phyloP scores from a whole-genome alignment of 345 rosid genomes.

The Pugionium dolabratum region DNA sequence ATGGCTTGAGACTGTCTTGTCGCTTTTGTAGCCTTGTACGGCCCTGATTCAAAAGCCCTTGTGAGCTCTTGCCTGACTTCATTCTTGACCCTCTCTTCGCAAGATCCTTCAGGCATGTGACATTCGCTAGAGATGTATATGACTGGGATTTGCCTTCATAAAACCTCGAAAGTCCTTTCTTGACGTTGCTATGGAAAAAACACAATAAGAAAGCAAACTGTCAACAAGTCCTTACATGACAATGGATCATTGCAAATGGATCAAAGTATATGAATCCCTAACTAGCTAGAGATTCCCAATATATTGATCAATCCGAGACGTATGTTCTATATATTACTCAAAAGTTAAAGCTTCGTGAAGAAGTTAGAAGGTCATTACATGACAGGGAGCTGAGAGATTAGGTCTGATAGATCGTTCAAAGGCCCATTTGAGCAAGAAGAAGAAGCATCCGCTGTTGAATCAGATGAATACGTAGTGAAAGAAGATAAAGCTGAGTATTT shows the following conservation, averaged over 20 bases:
- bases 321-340: background rate
- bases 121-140: constrained; percentile 62
- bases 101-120: constrained; percentile 50
- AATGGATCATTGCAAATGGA: background rate
- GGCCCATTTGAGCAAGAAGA: constrained; percentile 48
- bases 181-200: constrained; percentile 28
- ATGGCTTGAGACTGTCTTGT: background rate
- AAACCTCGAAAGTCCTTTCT: constrained; percentile 67
- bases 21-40: background rate
- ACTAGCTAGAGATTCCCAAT: too few relatives aligned
- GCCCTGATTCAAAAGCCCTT: background rate
- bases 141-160: constrained; percentile 76
- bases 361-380: constrained; percentile 44
- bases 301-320: background rate
- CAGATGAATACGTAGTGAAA: constrained; percentile 40
- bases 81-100: constrained; percentile 47
- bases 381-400: constrained; percentile 65
- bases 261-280: background rate
- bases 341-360: background rate
- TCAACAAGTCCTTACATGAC: background rate
- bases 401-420: constrained; percentile 54
- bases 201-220: background rate
- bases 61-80: constrained; percentile 42
- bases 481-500: constrained; percentile 40
- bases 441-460: constrained; percentile 46